A percentile compares a stretch with the other conserved stretches of the same genome.
phyloP scores from a whole-genome alignment of 129 eudicot genomes.

The Lactuca saligna region DNA sequence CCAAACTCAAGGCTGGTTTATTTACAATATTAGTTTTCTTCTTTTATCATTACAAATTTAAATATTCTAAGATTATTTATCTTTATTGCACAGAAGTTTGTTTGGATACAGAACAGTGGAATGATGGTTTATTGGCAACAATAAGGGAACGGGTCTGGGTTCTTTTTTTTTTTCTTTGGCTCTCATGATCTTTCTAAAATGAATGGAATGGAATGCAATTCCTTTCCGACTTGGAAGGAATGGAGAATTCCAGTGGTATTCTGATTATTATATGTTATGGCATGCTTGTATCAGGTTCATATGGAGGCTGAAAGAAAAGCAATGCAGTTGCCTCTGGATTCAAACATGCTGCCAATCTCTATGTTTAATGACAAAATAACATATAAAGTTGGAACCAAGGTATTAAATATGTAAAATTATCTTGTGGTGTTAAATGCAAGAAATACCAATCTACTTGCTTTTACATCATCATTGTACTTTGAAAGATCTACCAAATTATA shows the following conservation, averaged over 20 bases:
- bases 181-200: neutral
- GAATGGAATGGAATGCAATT: neutral
- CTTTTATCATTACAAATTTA: constrained; percentile 7
- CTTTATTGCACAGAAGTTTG: constrained; percentile 51
- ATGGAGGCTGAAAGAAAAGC: constrained; percentile 92
- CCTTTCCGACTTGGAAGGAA: neutral
- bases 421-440: too few species aligned
- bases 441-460: neutral
- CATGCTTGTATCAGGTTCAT: constrained; percentile 60
- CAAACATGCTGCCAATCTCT: constrained; percentile 34
- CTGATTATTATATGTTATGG: neutral
- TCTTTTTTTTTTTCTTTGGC: constrained; percentile 8
- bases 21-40: neutral
- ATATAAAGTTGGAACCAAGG: constrained; percentile 91
- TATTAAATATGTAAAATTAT: constrained; percentile 14
- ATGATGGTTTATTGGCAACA: constrained; percentile 90
- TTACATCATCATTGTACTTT: too few species aligned
- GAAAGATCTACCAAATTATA: too few species aligned
- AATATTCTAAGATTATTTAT: constrained; percentile 17
- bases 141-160: constrained; percentile 84
- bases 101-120: constrained; percentile 90
- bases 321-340: constrained; percentile 49
- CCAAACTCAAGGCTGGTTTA: constrained; percentile 67
- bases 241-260: neutral
- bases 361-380: constrained; percentile 61